phyloP scores from a whole-genome alignment of 2,329 filamentous ascomycete species.

The Grosmannia clavigera region DNA sequence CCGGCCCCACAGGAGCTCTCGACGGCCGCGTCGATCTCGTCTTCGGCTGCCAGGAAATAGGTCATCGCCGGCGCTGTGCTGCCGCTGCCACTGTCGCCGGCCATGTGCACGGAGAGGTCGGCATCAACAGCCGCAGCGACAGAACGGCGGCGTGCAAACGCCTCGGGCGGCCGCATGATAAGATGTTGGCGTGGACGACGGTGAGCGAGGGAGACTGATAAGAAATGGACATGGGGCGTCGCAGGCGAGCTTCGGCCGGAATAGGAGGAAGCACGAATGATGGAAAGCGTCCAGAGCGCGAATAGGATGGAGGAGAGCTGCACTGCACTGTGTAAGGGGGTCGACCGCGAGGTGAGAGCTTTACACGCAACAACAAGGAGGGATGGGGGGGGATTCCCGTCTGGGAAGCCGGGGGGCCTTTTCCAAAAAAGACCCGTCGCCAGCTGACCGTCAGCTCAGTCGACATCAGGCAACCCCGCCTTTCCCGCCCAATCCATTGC shows the following conservation, averaged over 20 bases:
- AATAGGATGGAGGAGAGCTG: neutral
- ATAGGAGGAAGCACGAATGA: neutral
- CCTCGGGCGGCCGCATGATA: slow-evolving; percentile 32
- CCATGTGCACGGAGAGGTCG: slow-evolving; percentile 16
- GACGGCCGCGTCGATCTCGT: slow-evolving; percentile 28
- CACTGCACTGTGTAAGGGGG: neutral
- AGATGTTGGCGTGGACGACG: neutral
- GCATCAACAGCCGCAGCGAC: slow-evolving; percentile 21
- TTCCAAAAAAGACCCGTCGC: neutral
- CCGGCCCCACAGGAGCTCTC: slow-evolving; percentile 12
- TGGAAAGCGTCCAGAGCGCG: neutral
- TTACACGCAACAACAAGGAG: no score
- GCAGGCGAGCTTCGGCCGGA: neutral
- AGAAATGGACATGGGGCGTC: neutral
- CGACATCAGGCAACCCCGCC: slow-evolving; percentile 1
- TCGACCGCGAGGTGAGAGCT: neutral
- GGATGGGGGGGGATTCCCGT: neutral
- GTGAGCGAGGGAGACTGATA: neutral
- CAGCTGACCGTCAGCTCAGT: neutral
- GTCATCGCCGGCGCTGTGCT: slow-evolving; percentile 29
- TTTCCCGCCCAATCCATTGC: neutral
- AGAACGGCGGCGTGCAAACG: slow-evolving; percentile 26
- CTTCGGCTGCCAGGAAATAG: slow-evolving; percentile 37
- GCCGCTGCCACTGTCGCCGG: neutral
- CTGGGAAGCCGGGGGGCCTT: neutral